Conservation (phyloP, 305 asterid species). For the Fraxinus xanthoxyloides region DNA sequence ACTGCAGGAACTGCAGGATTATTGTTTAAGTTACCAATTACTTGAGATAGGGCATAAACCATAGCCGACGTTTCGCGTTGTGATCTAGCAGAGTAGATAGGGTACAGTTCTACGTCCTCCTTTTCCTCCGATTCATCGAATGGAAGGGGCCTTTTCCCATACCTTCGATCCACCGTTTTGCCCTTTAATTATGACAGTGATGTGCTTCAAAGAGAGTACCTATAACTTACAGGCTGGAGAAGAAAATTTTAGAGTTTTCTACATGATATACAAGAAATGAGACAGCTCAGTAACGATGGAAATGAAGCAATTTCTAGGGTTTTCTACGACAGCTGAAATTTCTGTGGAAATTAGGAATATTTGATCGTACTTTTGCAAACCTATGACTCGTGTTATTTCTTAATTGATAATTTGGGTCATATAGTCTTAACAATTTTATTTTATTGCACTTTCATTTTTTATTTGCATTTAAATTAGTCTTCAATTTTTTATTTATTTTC, state of each 20-base stretch:
- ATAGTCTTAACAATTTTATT: no score
- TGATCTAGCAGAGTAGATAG: constrained; percentile 49
- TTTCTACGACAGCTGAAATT: background rate
- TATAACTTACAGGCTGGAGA: background rate
- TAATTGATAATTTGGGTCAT: no score
- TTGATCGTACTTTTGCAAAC: background rate
- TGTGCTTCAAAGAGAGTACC: background rate
- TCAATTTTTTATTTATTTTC: background rate
- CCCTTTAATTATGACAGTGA: background rate
- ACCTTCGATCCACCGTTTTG: constrained; percentile 38
- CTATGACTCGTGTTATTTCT: background rate
- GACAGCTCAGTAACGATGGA: background rate
- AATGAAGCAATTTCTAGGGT: constrained; percentile 18
- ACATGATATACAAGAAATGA: constrained; percentile 12
- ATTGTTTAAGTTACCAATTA: constrained; percentile 45
- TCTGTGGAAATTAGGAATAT: background rate
- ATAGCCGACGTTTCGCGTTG: constrained; percentile 76
- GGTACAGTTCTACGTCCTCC: constrained; percentile 31
- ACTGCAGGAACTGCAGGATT: background rate
- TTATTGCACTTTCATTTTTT: background rate
- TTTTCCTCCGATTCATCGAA: constrained; percentile 47
- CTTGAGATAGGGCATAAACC: constrained; percentile 82
- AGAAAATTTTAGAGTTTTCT: background rate
- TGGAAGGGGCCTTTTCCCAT: constrained; percentile 66
- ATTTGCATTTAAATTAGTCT: background rate